Base-by-base conservation (phyloP, 345 rosid species). In the Aquilaria sinensis region DNA sequence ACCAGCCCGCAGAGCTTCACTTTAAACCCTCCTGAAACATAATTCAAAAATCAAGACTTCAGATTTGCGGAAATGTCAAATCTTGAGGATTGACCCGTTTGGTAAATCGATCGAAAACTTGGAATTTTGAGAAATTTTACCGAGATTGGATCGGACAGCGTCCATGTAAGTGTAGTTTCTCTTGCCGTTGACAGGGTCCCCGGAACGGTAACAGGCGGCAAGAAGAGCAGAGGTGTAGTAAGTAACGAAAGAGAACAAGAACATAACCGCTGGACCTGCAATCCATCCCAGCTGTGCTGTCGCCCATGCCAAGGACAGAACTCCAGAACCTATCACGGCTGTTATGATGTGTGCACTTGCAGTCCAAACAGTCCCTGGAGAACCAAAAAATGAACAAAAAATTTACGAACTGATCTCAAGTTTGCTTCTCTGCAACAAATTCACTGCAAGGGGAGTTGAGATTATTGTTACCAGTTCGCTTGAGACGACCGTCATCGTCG, bases 401-500 rank as follows among this genome's bases (percentile, higher is more conserved):
- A 23, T 23, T 23, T 23, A 23, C 23, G 1, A 23, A 23, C 23
- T 23, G 23, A 23, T 23, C 23, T 23, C 23, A 23, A 23, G 23
- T 23, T 23, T 23, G 23, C 23, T 43, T 53, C 16, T 14, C 4
- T 23, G 49, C 50, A 43, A 9, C 34, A 45, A 4, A 33, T 41
- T 56, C 13, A 31, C 41, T 7, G 10, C 14, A 33, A 43, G 14
- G 6, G 61, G 64, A 32, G 37, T 47, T 12, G 9, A 61, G 56
- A 59, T 51, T 4, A 3, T 13, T 32, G 10, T 43, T 71, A 89
- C 98, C 96, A 56, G 89, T 83, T 78, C 98, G 58, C 67, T 83
- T 87, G 68, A 51, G 79, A 23, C 78, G 83, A 6, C 89, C 96
- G 7, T 92, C 98, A 29, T 92, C 96, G 37, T 92, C 96, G 52